phyloP scores from a whole-genome alignment of 345 rosid species.

The Salix suchowensis region DNA sequence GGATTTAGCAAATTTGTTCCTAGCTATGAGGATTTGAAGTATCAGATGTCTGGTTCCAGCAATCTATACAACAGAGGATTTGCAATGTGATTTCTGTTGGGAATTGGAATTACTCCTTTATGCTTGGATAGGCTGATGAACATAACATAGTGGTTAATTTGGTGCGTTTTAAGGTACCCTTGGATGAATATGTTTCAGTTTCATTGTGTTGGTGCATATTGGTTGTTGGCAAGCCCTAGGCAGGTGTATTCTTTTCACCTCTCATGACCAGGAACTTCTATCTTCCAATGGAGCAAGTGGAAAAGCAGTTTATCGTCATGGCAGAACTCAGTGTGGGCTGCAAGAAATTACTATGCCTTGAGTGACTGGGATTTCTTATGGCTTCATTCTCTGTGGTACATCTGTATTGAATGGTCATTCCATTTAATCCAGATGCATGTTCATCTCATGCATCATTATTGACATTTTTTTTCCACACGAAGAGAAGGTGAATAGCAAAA shows the following conservation, averaged over 20 bases:
- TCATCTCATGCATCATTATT: not conserved
- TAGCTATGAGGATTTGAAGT: slow-evolving; percentile 37
- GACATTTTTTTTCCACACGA: not conserved
- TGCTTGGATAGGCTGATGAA: not conserved
- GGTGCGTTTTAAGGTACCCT: not conserved
- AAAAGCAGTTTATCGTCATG: not conserved
- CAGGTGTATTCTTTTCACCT: not conserved
- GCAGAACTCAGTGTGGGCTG: not conserved
- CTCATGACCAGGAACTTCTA: not conserved
- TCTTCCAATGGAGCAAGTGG: not conserved
- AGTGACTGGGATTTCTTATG: not conserved
- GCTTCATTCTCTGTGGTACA: not conserved
- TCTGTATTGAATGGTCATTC: not conserved
- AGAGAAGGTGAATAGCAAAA: not conserved
- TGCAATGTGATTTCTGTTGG: slow-evolving; percentile 32
- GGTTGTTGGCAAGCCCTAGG: not conserved
- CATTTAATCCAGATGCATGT: not conserved
- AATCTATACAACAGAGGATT: slow-evolving; percentile 43
- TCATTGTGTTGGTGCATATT: not conserved
- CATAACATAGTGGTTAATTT: not conserved
- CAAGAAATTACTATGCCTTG: not conserved
- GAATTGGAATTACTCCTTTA: slow-evolving; percentile 1
- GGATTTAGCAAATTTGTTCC: slow-evolving; percentile 33
- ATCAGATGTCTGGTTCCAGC: slow-evolving; percentile 36
- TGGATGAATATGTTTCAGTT: not conserved